phyloP scores from a whole-genome alignment of 805 yeast species.

The Lipomyces yamadae region DNA sequence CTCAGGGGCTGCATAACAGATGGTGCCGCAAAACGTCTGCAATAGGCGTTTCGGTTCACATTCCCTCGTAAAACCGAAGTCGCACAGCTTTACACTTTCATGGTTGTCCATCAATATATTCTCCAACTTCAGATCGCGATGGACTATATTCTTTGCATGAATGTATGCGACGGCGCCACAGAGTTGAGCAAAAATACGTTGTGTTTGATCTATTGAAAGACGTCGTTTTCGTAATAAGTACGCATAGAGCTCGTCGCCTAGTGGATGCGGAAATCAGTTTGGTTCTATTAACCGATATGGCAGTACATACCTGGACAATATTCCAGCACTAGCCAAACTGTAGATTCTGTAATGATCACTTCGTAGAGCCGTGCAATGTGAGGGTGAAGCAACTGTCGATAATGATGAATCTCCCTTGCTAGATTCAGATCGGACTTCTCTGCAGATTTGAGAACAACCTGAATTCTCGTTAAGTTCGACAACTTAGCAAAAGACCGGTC shows the following conservation, averaged over 20 bases:
- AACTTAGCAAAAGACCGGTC: not conserved
- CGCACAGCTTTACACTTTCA: conserved; percentile 81
- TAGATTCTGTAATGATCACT: conserved; percentile 75
- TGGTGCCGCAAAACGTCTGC: conserved; percentile 90
- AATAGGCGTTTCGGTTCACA: conserved; percentile 60
- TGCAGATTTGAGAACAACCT: conserved; percentile 81
- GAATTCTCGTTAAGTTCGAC: conserved; percentile 14
- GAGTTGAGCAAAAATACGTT: conserved; percentile 54
- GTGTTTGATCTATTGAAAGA: conserved; percentile 51
- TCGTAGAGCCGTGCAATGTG: conserved; percentile 86
- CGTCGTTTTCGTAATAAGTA: conserved; percentile 44
- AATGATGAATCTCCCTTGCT: conserved; percentile 88
- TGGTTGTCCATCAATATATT: conserved; percentile 61
- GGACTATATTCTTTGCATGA: conserved; percentile 77
- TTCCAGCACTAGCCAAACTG: conserved; percentile 86
- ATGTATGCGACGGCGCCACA: conserved; percentile 71
- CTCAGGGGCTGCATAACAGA: conserved; percentile 97
- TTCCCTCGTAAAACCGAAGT: conserved; percentile 93
- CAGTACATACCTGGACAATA: conserved; percentile 65
- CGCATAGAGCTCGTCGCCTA: conserved; percentile 51
- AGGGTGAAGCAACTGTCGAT: conserved; percentile 80
- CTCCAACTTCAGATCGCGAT: conserved; percentile 75
- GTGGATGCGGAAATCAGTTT: not conserved
- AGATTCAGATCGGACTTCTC: conserved; percentile 77
- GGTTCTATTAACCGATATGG: not conserved